These are phyloP conservation scores for Coniophora puteana DNA, from an alignment of 1,284 basidiomycete genomes.

Conservation along the genomic window DNA sequence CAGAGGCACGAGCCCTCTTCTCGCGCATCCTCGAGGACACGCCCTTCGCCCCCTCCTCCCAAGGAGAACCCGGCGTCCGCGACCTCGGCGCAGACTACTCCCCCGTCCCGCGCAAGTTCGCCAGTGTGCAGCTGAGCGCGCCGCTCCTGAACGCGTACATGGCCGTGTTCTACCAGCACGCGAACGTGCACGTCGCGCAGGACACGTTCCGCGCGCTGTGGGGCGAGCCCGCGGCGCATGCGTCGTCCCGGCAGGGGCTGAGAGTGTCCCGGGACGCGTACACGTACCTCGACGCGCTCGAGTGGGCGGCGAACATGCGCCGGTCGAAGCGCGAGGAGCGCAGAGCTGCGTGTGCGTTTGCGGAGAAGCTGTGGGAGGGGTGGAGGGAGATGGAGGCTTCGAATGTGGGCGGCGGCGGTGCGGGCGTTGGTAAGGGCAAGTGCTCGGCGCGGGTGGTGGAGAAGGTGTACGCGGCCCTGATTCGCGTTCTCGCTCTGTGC, in stretches of 20 bases:
- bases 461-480: constrained; percentile 58
- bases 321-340: constrained; percentile 46
- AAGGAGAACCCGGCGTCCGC: not conserved
- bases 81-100: constrained; percentile 12
- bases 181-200: constrained; percentile 44
- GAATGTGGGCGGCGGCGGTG: constrained; percentile 15
- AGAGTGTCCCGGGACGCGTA: constrained; percentile 47
- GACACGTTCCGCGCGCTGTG: constrained; percentile 49
- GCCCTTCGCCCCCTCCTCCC: constrained; percentile 8
- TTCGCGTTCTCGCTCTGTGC: constrained; percentile 58
- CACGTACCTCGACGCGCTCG: constrained; percentile 63
- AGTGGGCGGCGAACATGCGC: constrained; percentile 69
- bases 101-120: constrained; percentile 43
- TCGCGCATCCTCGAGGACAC: constrained; percentile 60
- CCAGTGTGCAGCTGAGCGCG: constrained; percentile 54
- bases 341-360: constrained; percentile 42
- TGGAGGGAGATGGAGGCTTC: constrained; percentile 47
- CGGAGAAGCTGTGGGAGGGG: constrained; percentile 52
- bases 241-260: constrained; percentile 21
- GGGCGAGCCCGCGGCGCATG: constrained; percentile 5
- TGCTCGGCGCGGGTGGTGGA: constrained; percentile 55
- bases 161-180: constrained; percentile 69
- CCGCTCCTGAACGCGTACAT: constrained; percentile 82
- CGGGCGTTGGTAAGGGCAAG: constrained; percentile 24
- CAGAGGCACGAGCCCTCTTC: constrained; percentile 73